Percentiles rank a stretch among this genome's conserved stretches.
Evolutionary conservation across 2,329 filamentous ascomycete genomes (phyloP).

Genomic region (Xylaria hypoxylon): DNA sequence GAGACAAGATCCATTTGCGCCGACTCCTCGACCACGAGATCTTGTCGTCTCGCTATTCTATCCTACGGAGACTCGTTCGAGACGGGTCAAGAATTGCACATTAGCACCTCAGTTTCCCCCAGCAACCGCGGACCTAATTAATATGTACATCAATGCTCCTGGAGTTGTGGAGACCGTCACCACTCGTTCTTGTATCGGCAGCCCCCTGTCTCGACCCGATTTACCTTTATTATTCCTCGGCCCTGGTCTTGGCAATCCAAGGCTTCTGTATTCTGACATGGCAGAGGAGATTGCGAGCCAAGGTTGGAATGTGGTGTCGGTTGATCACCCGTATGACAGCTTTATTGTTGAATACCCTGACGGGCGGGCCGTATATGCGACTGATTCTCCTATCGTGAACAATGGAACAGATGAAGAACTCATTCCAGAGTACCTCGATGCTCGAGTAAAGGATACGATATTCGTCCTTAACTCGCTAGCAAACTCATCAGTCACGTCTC

Average conservation of each 20-base stretch:
- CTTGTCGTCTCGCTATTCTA: slow-evolving; percentile 47
- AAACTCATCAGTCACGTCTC: slow-evolving; percentile 43
- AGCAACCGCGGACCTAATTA: slow-evolving; percentile 26
- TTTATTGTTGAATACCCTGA: slow-evolving; percentile 60
- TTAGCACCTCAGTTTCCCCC: slow-evolving; percentile 35
- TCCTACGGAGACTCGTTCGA: slow-evolving; percentile 36
- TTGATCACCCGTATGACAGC: slow-evolving; percentile 63
- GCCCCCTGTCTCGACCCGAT: slow-evolving; percentile 38
- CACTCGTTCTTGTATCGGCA: slow-evolving; percentile 40
- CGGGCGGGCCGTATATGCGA: slow-evolving; percentile 49
- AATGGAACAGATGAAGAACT: background rate
- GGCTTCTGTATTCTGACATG: slow-evolving; percentile 58
- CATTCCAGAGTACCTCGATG: slow-evolving; percentile 37
- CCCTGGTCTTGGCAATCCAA: slow-evolving; percentile 57
- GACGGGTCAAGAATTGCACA: slow-evolving; percentile 21
- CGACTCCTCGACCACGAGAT: slow-evolving; percentile 35
- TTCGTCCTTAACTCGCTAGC: slow-evolving; percentile 54
- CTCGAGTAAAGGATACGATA: slow-evolving; percentile 52
- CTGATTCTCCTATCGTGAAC: slow-evolving; percentile 40
- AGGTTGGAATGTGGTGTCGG: slow-evolving; percentile 59
- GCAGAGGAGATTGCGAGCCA: slow-evolving; percentile 59
- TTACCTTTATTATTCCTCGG: slow-evolving; percentile 56
- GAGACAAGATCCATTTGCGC: slow-evolving; percentile 42
- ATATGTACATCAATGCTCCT: slow-evolving; percentile 14
- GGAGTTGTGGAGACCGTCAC: slow-evolving; percentile 31